phyloP scores from a whole-genome alignment of 345 rosid genomes.

The Eucalyptus pumila region DNA sequence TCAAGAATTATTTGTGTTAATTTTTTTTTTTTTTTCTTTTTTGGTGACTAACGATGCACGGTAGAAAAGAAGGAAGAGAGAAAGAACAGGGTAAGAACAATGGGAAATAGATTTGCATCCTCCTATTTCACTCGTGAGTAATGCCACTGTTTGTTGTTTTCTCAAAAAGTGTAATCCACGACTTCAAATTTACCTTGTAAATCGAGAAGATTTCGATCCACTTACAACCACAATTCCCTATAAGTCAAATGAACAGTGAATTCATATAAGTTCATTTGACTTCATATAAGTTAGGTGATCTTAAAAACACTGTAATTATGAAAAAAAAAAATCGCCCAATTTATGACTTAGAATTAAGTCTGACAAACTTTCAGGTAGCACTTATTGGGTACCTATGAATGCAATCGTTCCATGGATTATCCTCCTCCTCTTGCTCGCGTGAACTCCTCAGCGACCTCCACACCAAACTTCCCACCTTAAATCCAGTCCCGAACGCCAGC shows the following conservation, averaged over 20 bases:
- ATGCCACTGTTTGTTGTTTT: not conserved
- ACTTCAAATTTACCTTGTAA: not conserved
- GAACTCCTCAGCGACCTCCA: conserved; percentile 3
- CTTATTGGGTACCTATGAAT: not conserved
- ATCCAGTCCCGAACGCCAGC: conserved; percentile 9
- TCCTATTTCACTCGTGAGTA: not conserved
- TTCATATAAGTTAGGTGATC: not conserved
- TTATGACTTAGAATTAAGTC: not conserved
- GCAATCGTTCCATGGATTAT: conserved; percentile 9
- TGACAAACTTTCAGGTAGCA: not conserved
- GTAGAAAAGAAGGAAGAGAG: not conserved
- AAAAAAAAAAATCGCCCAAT: not conserved
- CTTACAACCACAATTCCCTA: not conserved
- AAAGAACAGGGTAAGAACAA: not conserved
- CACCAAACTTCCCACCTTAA: conserved; percentile 10
- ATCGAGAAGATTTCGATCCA: not conserved
- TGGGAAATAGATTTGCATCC: not conserved
- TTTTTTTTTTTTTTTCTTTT: not conserved
- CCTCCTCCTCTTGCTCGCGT: not conserved
- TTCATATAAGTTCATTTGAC: not conserved
- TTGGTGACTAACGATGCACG: not conserved
- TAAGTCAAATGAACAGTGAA: not conserved
- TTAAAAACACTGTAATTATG: not conserved
- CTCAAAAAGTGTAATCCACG: not conserved
- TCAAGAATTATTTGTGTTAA: too few species aligned